Base-by-base conservation (phyloP, 2,329 filamentous ascomycete species). In the Colletotrichum noveboracense region DNA sequence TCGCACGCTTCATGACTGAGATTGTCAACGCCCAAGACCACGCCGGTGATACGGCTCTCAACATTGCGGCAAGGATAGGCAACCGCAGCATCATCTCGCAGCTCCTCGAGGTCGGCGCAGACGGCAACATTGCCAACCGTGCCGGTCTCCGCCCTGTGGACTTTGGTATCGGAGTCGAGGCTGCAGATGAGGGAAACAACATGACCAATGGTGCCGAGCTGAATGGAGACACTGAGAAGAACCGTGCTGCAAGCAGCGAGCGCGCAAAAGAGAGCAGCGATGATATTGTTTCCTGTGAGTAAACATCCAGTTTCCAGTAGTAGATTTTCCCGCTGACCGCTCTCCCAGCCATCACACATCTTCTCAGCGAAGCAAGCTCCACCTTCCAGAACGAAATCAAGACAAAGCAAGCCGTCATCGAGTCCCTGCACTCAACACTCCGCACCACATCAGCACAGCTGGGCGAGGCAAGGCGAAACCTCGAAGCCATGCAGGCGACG, bases 21-120 rank as follows among this genome's bases (percentile, higher is more conserved):
- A 97, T 99, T 83, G 96, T 99, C 76, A 98, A 99, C 80, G 94
- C 96, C 1, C 94, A 96, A 80, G 97, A 99, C 84, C 96, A 96
- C 80, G 94, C 94, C 38, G 97, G 97, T 1, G 98, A 99, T 81
- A 99, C 97, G 0, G 97, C 97, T 0, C 88, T 99, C 24, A 98
- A 98, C 79, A 93, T 98, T 77, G 97, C 96, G 3, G 96, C 97
- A 3, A 91, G 97, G 76, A 98, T 98, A 79, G 95, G 96, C 26
- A 98, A 98, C 82, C 91, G 94, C 71, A 97, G 95, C 80, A 98
- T 99, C 80, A 98, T 98, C 74, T 96, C 96, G n/a, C 97, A 99
- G 82, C 88, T 99, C 36, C 89, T 98, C 13, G 97, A 99, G 85
- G 96, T 99, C 58, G 96, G 96, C 72, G 97, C 97, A 2, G 96